A percentile compares a stretch with the other conserved stretches of the same genome.
Evolutionary conservation across 495 filamentous ascomycete species (phyloP).

Genomic region (Hypoxylon rickii): DNA sequence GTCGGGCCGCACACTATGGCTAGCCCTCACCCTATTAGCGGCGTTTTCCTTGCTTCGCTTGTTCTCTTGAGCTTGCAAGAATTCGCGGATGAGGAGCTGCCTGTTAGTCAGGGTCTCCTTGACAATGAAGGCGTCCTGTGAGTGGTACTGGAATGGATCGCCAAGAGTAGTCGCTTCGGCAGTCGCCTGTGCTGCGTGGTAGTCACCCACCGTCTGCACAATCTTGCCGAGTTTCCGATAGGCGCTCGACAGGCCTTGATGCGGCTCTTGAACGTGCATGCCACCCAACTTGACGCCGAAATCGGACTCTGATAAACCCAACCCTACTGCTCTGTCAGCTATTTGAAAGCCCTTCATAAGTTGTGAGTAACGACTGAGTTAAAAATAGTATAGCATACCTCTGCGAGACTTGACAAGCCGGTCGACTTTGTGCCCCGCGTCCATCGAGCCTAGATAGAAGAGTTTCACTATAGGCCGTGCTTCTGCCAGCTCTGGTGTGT

Average conservation of each 20-base stretch:
- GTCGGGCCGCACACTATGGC: conserved; percentile 80
- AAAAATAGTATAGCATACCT: conserved; percentile 60
- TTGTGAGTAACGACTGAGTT: background rate
- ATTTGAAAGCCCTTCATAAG: conserved; percentile 1
- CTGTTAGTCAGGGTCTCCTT: conserved; percentile 99
- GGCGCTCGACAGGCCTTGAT: conserved; percentile 82
- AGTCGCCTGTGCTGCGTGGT: conserved; percentile 95
- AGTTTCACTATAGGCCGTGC: conserved; percentile 90
- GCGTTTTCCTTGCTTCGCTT: conserved; percentile 79
- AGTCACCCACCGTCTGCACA: conserved; percentile 91
- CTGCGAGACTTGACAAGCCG: conserved; percentile 88
- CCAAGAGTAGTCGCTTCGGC: conserved; percentile 94
- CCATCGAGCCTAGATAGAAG: conserved; percentile 96
- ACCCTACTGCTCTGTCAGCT: conserved; percentile 56
- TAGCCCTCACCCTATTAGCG: conserved; percentile 84
- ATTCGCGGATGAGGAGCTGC: conserved; percentile 95
- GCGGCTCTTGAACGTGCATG: conserved; percentile 87
- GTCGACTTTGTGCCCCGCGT: conserved; percentile 92
- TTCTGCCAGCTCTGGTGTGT: conserved; percentile 90
- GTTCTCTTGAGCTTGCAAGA: conserved; percentile 81
- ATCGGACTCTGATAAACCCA: conserved; percentile 91
- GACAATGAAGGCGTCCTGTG: conserved; percentile 94
- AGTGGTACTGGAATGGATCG: conserved; percentile 94
- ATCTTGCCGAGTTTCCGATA: conserved; percentile 95
- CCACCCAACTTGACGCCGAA: conserved; percentile 85